Base-by-base conservation (phyloP, 2,329 filamentous ascomycete species). In the Paramyrothecium roridum region DNA sequence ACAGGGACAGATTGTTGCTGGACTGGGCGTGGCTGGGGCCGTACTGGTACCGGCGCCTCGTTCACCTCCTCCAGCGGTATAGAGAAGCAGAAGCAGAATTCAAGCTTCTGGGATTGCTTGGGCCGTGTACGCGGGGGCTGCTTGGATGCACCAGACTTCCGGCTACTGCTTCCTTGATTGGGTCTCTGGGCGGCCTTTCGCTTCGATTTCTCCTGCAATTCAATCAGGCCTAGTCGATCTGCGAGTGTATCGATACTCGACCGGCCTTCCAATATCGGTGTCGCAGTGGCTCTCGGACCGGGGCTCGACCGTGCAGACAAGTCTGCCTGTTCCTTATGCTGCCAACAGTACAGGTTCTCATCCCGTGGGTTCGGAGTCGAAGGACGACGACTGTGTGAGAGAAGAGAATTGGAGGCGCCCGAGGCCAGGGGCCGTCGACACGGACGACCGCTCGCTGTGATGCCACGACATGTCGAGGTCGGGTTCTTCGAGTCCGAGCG, bases 221-320 rank as follows among this genome's bases (percentile, higher is more conserved):
- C 83, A n/a, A 91, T 70, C 20, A 95, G 76, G 3, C 91, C 91
- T 3, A 97, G 76, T 48, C 90, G 80, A 61, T 91, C 90, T 46
- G 92, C 85, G 55, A 98, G 76, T 0, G 92, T 96, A 70, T 99
- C 95, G 54, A 98, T 81, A 65, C 93, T 97, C 34, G 85, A 88
- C 52, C 90, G 80, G 55, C 83, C 79, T 62, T 86, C 81, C 53
- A 87, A 71, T 3, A 86, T 82, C 8, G 84, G 80, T 3, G 81
- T 76, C 19, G 76, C 68, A 46, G 68, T 70, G 56, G 66, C 65
- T 46, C 70, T 70, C 4, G 75, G 76, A 2, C 77, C 76, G 2
- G 78, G 75, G 57, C 73, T 80, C 19, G 77, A 78, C 48, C 69
- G 70, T 2, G 77, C 69, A 10, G 79, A 78, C 55, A 70, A 65